A percentile compares a stretch with the other conserved stretches of the same genome.
Evolutionary conservation across 495 filamentous ascomycete genomes (phyloP).

Genomic region (Durotheca rogersii): DNA sequence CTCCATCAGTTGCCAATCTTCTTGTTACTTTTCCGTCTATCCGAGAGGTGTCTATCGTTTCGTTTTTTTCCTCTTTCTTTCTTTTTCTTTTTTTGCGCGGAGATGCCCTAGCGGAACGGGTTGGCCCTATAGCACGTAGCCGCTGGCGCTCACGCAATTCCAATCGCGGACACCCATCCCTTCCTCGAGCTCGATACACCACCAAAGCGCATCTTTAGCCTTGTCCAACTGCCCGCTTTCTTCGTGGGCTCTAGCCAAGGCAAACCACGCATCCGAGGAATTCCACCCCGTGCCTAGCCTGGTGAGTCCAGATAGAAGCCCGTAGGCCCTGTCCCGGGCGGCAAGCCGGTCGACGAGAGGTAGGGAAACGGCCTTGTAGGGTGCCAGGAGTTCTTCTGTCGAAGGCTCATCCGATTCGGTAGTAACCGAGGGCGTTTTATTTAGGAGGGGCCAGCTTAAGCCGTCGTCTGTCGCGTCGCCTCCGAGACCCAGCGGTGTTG

Average conservation of each 20-base stretch:
- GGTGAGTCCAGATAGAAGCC: conserved; percentile 74
- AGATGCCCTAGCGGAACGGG: not conserved
- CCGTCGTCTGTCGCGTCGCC: conserved; percentile 1
- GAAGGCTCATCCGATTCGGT: conserved; percentile 16
- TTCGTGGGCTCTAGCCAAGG: conserved; percentile 82
- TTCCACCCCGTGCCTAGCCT: conserved; percentile 91
- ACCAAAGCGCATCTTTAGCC: conserved; percentile 75
- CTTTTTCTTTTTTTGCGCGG: too few relatives aligned
- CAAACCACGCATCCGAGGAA: conserved; percentile 89
- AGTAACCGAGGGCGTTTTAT: conserved; percentile 1
- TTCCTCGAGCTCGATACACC: conserved; percentile 75
- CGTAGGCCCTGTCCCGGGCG: conserved; percentile 82
- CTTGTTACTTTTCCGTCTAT: not conserved
- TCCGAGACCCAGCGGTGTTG: conserved; percentile 46
- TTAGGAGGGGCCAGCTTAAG: conserved; percentile 3
- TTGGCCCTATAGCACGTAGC: conserved; percentile 55
- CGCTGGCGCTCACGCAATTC: conserved; percentile 54
- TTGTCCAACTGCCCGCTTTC: conserved; percentile 79
- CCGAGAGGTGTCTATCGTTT: not conserved
- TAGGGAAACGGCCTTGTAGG: conserved; percentile 52
- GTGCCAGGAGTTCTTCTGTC: conserved; percentile 42
- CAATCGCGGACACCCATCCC: conserved; percentile 60
- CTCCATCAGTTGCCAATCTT: conserved; percentile 22
- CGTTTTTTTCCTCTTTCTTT: too few relatives aligned
- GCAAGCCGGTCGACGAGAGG: conserved; percentile 74